A percentile compares a stretch with the other conserved stretches of the same genome.
These are phyloP conservation scores for Nicotiana tabacum DNA, from an alignment of 257 asterid genomes.

Conservation along the genomic window DNA sequence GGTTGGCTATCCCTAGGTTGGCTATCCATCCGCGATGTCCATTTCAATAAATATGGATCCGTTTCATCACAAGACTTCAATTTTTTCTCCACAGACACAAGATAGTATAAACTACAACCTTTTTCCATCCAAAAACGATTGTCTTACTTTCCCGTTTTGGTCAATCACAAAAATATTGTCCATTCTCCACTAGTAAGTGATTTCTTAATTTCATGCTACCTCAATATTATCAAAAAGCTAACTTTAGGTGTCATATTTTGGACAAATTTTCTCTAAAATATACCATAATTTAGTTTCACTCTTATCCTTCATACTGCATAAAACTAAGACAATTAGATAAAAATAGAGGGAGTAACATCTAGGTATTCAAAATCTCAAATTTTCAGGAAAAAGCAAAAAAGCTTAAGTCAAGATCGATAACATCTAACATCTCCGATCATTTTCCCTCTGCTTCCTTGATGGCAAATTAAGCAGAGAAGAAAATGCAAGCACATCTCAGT, in stretches of 20 bases:
- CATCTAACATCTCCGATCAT: neutral
- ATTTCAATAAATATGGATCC: neutral
- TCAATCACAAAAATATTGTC: no score
- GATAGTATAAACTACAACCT: neutral
- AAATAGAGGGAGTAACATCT: neutral
- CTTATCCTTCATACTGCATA: neutral
- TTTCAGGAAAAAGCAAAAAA: neutral
- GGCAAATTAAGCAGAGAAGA: neutral
- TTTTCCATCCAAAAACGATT: neutral
- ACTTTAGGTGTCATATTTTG: no score
- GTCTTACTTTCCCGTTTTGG: neutral
- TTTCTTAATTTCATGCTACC: no score
- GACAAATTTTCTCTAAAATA: no score
- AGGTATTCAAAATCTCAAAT: neutral
- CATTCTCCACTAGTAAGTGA: no score
- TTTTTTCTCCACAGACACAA: neutral
- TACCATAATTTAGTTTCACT: no score
- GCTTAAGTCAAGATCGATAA: neutral
- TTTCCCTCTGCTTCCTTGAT: neutral
- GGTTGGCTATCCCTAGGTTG: no score
- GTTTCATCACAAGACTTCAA: neutral
- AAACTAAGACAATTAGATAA: neutral
- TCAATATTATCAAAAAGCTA: no score
- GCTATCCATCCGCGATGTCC: neutral
- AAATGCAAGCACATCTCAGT: neutral